phyloP scores from a whole-genome alignment of 441 rosid genomes.

The Rhodomyrtus psidioides region DNA sequence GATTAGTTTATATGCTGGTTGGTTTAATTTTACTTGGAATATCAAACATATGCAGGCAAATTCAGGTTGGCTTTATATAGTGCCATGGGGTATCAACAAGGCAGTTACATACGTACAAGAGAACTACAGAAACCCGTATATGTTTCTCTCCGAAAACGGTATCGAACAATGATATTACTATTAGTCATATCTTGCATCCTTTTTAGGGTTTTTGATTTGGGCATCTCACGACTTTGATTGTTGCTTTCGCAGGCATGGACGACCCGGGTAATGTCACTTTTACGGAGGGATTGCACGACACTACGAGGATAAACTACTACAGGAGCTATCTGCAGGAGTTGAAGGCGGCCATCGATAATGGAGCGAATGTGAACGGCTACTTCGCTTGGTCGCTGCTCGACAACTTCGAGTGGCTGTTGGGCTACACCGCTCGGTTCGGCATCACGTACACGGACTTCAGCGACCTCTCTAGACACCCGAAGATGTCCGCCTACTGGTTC shows the following conservation, averaged over 20 bases:
- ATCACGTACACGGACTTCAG: background rate
- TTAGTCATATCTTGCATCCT: background rate
- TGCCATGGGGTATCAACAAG: background rate
- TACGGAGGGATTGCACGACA: conserved; percentile 1
- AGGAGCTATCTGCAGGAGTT: conserved; percentile 3
- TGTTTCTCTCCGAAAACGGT: background rate
- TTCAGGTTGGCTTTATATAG: background rate
- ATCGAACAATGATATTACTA: background rate
- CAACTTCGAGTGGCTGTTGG: conserved; percentile 14
- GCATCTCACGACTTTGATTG: background rate
- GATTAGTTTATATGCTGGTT: background rate
- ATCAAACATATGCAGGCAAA: background rate
- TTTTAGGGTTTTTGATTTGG: background rate
- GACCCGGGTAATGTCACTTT: background rate
- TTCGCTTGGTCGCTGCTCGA: conserved; percentile 6
- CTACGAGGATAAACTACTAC: background rate
- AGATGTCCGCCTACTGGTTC: conserved; percentile 11
- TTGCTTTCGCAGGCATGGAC: background rate
- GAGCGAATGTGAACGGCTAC: conserved; percentile 6
- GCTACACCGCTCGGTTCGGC: conserved; percentile 10
- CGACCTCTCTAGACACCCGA: conserved; percentile 6
- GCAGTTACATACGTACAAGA: background rate
- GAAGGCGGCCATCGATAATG: background rate
- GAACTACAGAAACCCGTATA: background rate
- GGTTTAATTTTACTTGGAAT: background rate